Evolutionary conservation across 805 yeast species (phyloP).

Genomic region (Nakazawaea sp.): DNA sequence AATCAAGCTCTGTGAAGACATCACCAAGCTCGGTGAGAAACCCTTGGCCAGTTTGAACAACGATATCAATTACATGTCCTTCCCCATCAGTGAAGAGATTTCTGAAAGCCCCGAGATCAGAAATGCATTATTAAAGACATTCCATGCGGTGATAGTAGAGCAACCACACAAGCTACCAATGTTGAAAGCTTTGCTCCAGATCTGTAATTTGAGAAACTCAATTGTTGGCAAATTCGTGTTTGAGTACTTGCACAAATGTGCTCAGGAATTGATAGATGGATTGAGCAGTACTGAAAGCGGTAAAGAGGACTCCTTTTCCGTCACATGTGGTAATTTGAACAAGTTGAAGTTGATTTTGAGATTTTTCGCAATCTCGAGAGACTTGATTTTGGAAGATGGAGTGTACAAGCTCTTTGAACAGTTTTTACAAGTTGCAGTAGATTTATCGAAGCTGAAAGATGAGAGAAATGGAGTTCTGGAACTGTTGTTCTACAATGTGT

Average conservation of each 20-base stretch:
- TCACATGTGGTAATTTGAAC: conserved; percentile 65
- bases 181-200: conserved; percentile 59
- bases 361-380: conserved; percentile 58
- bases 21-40: conserved; percentile 54
- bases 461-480: conserved; percentile 57
- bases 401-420: conserved; percentile 38
- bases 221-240: conserved; percentile 63
- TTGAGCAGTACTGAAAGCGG: conserved; percentile 4
- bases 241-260: conserved; percentile 59
- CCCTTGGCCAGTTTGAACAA: conserved; percentile 25
- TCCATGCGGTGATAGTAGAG: conserved; percentile 67
- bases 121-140: conserved; percentile 49
- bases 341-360: conserved; percentile 65
- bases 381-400: conserved; percentile 48
- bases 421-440: conserved; percentile 49
- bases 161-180: conserved; percentile 87
- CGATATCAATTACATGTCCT: conserved; percentile 58
- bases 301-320: conserved; percentile 19
- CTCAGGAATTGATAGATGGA: conserved; percentile 42
- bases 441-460: conserved; percentile 35
- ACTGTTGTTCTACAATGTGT: conserved; percentile 54
- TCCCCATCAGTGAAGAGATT: conserved; percentile 59
- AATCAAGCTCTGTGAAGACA: conserved; percentile 40
- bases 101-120: conserved; percentile 57
- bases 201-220: conserved; percentile 57